Base-by-base conservation (phyloP, 2,329 filamentous ascomycete genomes). In the Colletotrichum sojae region DNA sequence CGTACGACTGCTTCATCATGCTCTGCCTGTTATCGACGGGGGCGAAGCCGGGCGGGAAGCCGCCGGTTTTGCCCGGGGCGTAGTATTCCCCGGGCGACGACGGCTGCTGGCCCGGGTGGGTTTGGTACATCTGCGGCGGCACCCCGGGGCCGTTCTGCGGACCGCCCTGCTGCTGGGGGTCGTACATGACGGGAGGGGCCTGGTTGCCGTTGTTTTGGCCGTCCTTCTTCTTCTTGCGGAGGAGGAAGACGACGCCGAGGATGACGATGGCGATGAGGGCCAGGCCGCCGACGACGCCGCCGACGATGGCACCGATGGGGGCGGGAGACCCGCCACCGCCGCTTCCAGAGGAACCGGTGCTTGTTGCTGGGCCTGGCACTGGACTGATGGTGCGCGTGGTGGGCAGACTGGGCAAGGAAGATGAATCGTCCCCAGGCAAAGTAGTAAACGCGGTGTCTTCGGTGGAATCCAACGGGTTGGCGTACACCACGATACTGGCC, bases 251-350 rank as follows among this genome's bases (percentile, higher is more conserved):
- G 67, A 73, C 72, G 48, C 70, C 76, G n/a, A 76, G 52, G 58
- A 59, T 67, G 64, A 79, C 71, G 6, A 79, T 67, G 16, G 64
- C 77, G 25, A 80, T 53, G n/a, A 73, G 73, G 31, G 31, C 63
- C 5, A 82, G 69, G 48, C 80, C 80, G n/a, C 79, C 80, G 3
- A 82, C 77, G 10, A 80, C 79, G 51, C 78, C 79, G 31, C 80
- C 80, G 2, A 81, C 80, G 46, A 82, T 82, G 63, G 79, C 73
- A 6, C 80, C 80, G 16, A 78, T 70, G 3, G 76, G 77, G 1
- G 74, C 75, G 10, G 67, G 62, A 18, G 63, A 67, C 9, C 72
- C 71, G 20, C 79, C 80, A 3, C 81, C 77, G 6, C 78, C 78
- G 40, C 77, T 78, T n/a, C 79, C 79, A 2, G 78, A 78, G 46